Percentiles rank a stretch among this genome's conserved stretches.
Evolutionary conservation across 2,329 filamentous ascomycete genomes (phyloP).

Genomic region (Epicoccum nigrum): DNA sequence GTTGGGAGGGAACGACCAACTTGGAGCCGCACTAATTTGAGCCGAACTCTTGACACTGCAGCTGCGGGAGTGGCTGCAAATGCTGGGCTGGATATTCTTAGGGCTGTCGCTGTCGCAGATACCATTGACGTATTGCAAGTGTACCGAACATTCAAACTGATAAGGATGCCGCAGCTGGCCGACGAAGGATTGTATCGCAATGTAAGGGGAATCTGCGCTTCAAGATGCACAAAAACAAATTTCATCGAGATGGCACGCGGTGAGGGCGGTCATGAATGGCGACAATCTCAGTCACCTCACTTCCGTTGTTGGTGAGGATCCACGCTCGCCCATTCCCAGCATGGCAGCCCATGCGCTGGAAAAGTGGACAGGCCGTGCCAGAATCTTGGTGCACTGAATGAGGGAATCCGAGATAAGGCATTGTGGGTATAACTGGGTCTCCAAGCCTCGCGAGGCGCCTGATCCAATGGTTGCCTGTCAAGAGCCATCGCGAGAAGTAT

Average conservation of each 20-base stretch:
- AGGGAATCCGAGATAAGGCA: constrained; percentile 44
- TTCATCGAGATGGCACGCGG: constrained; percentile 6
- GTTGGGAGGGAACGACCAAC: constrained; percentile 28
- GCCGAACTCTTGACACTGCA: constrained; percentile 24
- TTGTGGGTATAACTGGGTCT: constrained; percentile 44
- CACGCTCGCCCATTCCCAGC: constrained; percentile 28
- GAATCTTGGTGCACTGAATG: constrained; percentile 32
- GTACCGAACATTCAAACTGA: constrained; percentile 16
- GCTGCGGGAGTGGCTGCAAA: constrained; percentile 36
- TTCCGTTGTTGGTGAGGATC: constrained; percentile 31
- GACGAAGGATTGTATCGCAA: constrained; percentile 1
- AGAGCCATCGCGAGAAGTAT: constrained; percentile 31
- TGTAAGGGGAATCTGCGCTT: neutral
- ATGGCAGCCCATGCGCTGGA: constrained; percentile 29
- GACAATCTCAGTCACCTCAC: constrained; percentile 27
- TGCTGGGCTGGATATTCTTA: constrained; percentile 26
- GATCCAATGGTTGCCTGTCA: constrained; percentile 33
- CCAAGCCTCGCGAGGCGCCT: constrained; percentile 33
- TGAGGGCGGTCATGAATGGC: constrained; percentile 27
- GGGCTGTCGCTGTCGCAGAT: constrained; percentile 16
- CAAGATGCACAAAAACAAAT: constrained; percentile 2
- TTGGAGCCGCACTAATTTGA: constrained; percentile 21
- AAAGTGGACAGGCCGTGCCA: constrained; percentile 39
- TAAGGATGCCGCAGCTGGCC: constrained; percentile 22
- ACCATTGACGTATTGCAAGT: constrained; percentile 18